These are phyloP conservation scores for Penicillium egyptiacum DNA, from an alignment of 495 filamentous ascomycete species.

Conservation along the genomic window DNA sequence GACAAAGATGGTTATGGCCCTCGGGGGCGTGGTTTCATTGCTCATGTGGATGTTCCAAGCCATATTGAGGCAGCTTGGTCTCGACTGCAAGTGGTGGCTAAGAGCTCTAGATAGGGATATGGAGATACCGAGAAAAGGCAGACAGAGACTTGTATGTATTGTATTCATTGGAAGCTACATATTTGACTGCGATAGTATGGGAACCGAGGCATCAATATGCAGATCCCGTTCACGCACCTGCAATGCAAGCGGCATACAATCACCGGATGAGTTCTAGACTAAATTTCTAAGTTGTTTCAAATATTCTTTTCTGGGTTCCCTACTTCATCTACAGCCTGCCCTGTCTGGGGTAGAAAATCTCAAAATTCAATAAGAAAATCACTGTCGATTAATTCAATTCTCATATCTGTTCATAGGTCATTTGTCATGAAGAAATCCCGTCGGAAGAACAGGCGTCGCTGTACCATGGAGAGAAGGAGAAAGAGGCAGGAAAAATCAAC, in stretches of 20 bases:
- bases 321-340: not conserved
- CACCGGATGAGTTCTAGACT: not conserved
- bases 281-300: not conserved
- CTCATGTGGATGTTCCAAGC: constrained; percentile 35
- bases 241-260: not conserved
- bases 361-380: not conserved
- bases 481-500: not conserved
- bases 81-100: constrained; percentile 3
- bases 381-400: constrained; percentile 27
- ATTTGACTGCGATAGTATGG: not conserved
- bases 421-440: constrained; percentile 26
- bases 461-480: constrained; percentile 17
- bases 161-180: not conserved
- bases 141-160: not conserved
- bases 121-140: not conserved
- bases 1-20: constrained; percentile 40
- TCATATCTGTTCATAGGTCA: constrained; percentile 32
- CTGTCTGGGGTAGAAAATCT: not conserved
- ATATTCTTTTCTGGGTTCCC: not conserved
- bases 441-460: constrained; percentile 23
- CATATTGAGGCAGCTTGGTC: constrained; percentile 33
- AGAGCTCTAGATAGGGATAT: constrained; percentile 7
- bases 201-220: not conserved
- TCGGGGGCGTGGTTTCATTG: constrained; percentile 35
- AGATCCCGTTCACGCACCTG: not conserved